Conservation (phyloP, 768 basidiomycete genomes). For the Cantharellus anzutake region DNA sequence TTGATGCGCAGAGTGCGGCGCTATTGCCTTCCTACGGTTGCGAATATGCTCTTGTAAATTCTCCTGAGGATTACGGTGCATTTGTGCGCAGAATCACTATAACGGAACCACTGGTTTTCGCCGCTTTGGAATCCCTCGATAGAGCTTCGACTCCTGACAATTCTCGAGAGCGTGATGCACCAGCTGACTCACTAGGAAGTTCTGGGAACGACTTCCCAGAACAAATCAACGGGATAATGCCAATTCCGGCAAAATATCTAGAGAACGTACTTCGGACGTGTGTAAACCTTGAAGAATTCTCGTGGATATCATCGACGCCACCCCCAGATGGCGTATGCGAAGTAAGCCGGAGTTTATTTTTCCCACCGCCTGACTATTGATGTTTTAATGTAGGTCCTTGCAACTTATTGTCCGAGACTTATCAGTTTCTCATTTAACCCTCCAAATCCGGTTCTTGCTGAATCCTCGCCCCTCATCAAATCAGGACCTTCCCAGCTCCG, state of each 20-base stretch:
- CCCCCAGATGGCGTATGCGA: constrained; percentile 25
- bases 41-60: constrained; percentile 13
- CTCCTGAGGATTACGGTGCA: constrained; percentile 17
- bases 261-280: constrained; percentile 8
- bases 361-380: background rate
- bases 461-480: background rate
- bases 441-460: constrained; percentile 5
- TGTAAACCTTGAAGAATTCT: constrained; percentile 16
- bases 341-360: constrained; percentile 12
- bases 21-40: background rate
- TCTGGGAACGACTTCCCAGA: background rate
- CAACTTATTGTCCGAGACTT: constrained; percentile 13
- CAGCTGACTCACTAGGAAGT: too few relatives aligned
- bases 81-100: constrained; percentile 17
- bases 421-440: constrained; percentile 12
- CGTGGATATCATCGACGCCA: constrained; percentile 17
- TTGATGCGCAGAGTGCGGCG: background rate
- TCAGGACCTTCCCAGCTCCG: constrained; percentile 11
- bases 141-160: background rate
- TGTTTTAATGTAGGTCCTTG: constrained; percentile 12
- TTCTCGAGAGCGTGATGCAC: too few relatives aligned
- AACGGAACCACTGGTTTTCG: constrained; percentile 9
- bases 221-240: constrained; percentile 1
- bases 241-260: constrained; percentile 8
- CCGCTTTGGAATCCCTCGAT: background rate